phyloP scores from a whole-genome alignment of 495 filamentous ascomycete species.

The Penicillium bialowiezense region DNA sequence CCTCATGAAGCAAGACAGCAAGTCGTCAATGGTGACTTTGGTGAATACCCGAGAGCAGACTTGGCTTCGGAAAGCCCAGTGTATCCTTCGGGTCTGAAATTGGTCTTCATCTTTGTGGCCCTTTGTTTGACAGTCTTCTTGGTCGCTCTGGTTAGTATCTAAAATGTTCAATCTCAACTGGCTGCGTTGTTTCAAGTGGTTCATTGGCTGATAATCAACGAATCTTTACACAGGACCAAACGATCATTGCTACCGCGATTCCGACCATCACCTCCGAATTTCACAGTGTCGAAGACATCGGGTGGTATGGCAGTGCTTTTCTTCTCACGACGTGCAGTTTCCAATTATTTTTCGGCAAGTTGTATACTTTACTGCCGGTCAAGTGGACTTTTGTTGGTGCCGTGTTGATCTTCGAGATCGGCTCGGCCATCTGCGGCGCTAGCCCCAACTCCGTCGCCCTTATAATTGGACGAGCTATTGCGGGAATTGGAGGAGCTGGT shows the following conservation, averaged over 20 bases:
- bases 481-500: neutral
- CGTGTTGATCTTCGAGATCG: neutral
- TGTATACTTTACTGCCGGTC: neutral
- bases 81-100: constrained; percentile 46
- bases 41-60: too few species aligned
- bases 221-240: too few species aligned
- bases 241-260: neutral
- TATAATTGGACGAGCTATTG: neutral
- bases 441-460: neutral
- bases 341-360: neutral
- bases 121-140: constrained; percentile 56
- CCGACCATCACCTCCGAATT: neutral
- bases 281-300: neutral
- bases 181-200: too few species aligned
- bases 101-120: constrained; percentile 46
- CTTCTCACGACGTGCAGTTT: neutral
- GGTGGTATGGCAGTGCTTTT: neutral
- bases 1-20: too few species aligned
- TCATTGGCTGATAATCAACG: too few species aligned
- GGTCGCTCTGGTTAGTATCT: constrained; percentile 48
- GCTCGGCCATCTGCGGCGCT: neutral
- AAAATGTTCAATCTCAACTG: too few species aligned
- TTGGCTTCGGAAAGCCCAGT: neutral
- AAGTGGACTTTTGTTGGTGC: neutral
- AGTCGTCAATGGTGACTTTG: too few species aligned